phyloP scores from a whole-genome alignment of 768 basidiomycete species.

The Boletus tomentosulus region DNA sequence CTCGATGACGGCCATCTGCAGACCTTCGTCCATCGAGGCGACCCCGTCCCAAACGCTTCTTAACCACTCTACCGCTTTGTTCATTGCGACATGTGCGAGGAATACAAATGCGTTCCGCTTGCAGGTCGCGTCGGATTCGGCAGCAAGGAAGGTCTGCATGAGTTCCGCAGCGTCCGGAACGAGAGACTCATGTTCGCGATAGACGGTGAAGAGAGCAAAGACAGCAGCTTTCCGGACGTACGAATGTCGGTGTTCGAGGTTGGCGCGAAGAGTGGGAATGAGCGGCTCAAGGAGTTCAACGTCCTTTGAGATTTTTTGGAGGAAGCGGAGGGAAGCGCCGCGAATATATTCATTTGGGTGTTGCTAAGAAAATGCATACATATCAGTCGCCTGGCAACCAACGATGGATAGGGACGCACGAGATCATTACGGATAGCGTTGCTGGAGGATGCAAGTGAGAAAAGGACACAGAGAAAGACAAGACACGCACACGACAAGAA shows the following conservation, averaged over 20 bases:
- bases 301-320: conserved; percentile 93
- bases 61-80: conserved; percentile 90
- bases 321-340: conserved; percentile 92
- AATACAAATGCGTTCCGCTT: conserved; percentile 97
- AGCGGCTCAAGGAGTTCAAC: conserved; percentile 93
- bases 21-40: conserved; percentile 75
- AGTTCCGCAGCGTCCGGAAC: conserved; percentile 96
- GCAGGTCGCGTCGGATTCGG: conserved; percentile 94
- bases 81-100: conserved; percentile 80
- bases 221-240: conserved; percentile 99
- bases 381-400: neutral
- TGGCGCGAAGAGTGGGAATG: conserved; percentile 87
- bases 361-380: conserved; percentile 54
- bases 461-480: conserved; percentile 5
- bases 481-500: conserved; percentile 84
- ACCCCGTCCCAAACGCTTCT: conserved; percentile 82
- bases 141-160: conserved; percentile 92
- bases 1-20: conserved; percentile 96
- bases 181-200: conserved; percentile 89
- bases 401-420: conserved; percentile 42
- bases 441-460: conserved; percentile 37
- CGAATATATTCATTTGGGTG: conserved; percentile 99
- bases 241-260: conserved; percentile 95
- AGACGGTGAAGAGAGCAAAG: conserved; percentile 92
- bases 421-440: conserved; percentile 98